Percentiles rank a stretch among this genome's conserved stretches.
Conservation (phyloP, 2,329 filamentous ascomycete genomes). For the Hyphodiscus sp. region DNA sequence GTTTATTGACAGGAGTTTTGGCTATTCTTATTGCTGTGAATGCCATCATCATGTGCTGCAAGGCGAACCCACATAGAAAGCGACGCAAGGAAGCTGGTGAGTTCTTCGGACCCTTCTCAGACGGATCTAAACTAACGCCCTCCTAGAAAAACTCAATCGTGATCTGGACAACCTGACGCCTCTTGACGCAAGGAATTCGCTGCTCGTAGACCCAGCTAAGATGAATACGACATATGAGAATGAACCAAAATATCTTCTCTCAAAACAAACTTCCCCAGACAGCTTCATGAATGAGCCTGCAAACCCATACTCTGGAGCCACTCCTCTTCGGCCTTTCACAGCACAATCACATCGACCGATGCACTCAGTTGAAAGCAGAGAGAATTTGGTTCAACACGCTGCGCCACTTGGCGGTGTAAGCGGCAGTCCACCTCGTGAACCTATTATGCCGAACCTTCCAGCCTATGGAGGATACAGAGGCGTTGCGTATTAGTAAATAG, state of each 20-base stretch:
- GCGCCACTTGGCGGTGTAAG: constrained; percentile 21
- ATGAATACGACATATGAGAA: constrained; percentile 14
- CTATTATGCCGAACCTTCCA: constrained; percentile 15
- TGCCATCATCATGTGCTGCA: constrained; percentile 73
- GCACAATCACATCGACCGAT: constrained; percentile 10
- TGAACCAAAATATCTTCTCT: constrained; percentile 19
- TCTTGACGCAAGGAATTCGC: constrained; percentile 78
- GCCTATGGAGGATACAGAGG: constrained; percentile 22
- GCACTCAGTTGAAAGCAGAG: constrained; percentile 12
- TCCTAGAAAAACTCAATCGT: constrained; percentile 65
- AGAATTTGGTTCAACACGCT: constrained; percentile 20
- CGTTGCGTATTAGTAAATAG: constrained; percentile 19
- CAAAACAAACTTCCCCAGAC: constrained; percentile 15
- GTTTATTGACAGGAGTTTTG: constrained; percentile 71
- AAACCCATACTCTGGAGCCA: constrained; percentile 23
- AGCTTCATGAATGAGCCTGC: constrained; percentile 26
- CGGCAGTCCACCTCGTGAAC: constrained; percentile 14
- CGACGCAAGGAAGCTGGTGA: constrained; percentile 85
- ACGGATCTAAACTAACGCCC: background rate
- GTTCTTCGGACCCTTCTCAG: constrained; percentile 30
- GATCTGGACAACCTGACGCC: constrained; percentile 80
- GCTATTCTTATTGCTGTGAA: constrained; percentile 88
- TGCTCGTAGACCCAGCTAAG: constrained; percentile 44
- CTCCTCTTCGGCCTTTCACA: constrained; percentile 18
- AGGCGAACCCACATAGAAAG: constrained; percentile 84